Base-by-base conservation (phyloP, 257 asterid species). In the Striga asiatica region DNA sequence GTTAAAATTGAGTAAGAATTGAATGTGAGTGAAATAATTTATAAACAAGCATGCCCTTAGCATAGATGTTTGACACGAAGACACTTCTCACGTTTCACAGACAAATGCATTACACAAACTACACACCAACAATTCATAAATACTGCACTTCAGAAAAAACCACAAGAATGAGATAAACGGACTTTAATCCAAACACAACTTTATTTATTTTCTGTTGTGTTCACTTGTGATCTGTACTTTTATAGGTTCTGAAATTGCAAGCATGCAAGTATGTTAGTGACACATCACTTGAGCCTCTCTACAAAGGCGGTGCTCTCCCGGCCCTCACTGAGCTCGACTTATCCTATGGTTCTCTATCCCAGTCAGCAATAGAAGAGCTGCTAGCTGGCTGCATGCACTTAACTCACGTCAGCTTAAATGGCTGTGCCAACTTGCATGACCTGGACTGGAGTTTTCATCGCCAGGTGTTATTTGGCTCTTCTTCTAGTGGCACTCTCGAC, bases 241-340 rank as follows among this genome's bases (percentile, higher is more conserved):
- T n/a, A n/a, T n/a, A n/a, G n/a, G n/a, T n/a, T n/a, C n/a, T n/a
- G n/a, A 27, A 27, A 29, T 66, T 91, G 89, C 98, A 91, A 84
- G 99, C 98, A n/a, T 92, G 98, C 94, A 92, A 92, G 78, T 88
- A 92, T 71, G 93, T 92, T 4, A 58, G 77, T 25, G 85, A 82
- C 74, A 57, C 84, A 10, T 84, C 99, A 1, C 64, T 92, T 76
- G 95, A 84, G 75, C 94, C 99, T 57, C 85, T 92, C 24, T 88
- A 92, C 76, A 84, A 83, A 69, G 82, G 76, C 55, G 77, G 84
- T 51, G 93, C 95, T 56, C 94, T 92, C 53, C 99, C 95, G 0
- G 77, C 88, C 54, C 84, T 92, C 45, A 60, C 78, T 61, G 94
- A 92, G 70, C 80, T 92, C 76, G 97, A 88, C 76, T 74, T 92